These are phyloP conservation scores for Ananas comosus DNA, from an alignment of 176 grass and related monocot genomes.

Conservation along the genomic window DNA sequence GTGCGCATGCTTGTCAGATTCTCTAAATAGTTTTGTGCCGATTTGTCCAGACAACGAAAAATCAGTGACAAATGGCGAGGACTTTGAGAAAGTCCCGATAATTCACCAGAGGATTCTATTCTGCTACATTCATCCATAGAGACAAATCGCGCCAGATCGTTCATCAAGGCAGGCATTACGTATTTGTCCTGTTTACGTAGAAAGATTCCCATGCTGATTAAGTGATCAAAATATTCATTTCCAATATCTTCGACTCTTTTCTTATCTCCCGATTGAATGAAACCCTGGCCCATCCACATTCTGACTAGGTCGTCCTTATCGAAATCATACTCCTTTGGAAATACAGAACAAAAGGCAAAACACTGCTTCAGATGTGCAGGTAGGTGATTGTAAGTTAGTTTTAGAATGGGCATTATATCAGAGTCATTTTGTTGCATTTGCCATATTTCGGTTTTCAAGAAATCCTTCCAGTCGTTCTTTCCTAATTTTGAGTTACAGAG, in stretches of 20 bases:
- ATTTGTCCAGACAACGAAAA: conserved; percentile 24
- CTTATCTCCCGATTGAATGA: conserved; percentile 33
- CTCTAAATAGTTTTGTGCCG: conserved; percentile 28
- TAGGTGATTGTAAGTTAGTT: conserved; percentile 59
- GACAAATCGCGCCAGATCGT: conserved; percentile 57
- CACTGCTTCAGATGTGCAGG: conserved; percentile 61
- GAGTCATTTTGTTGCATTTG: conserved; percentile 34
- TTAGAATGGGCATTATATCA: conserved; percentile 56
- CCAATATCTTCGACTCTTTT: conserved; percentile 47
- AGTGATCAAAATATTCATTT: conserved; percentile 46
- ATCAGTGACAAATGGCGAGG: conserved; percentile 51
- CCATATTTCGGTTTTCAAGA: conserved; percentile 56
- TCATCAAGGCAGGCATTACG: conserved; percentile 57
- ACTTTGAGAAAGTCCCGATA: conserved; percentile 6
- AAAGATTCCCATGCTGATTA: conserved; percentile 57
- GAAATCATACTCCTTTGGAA: conserved; percentile 62
- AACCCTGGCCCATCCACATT: conserved; percentile 57
- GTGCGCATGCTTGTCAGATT: conserved; percentile 50
- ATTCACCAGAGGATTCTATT: conserved; percentile 22
- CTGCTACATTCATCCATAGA: conserved; percentile 42
- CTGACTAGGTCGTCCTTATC: conserved; percentile 41
- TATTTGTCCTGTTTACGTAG: conserved; percentile 42
- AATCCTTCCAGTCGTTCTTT: conserved; percentile 50
- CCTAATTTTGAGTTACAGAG: conserved; percentile 49
- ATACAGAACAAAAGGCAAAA: conserved; percentile 75